Percentiles rank a stretch among this genome's conserved stretches.
Evolutionary conservation across 768 basidiomycete genomes (phyloP).

Genomic region (Suillus spraguei): DNA sequence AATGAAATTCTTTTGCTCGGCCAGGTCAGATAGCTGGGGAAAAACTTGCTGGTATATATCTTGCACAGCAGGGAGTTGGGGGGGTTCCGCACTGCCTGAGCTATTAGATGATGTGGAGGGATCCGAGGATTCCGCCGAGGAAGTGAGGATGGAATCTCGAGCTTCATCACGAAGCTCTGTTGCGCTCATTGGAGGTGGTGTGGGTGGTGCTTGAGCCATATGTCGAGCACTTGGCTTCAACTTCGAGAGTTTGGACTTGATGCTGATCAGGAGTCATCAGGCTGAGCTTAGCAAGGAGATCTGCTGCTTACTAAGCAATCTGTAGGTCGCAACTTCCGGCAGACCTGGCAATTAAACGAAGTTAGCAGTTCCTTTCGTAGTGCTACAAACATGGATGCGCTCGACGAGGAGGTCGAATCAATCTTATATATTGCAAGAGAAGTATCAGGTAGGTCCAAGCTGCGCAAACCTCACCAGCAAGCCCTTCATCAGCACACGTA

Average conservation of each 20-base stretch:
- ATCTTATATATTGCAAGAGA: slow-evolving; percentile 90
- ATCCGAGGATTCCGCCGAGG: slow-evolving; percentile 2
- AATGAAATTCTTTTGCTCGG: slow-evolving; percentile 43
- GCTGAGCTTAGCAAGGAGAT: background rate
- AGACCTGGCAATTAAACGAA: background rate
- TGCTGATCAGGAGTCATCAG: background rate
- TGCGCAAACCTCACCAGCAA: slow-evolving; percentile 6
- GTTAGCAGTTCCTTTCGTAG: background rate
- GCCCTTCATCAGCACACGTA: slow-evolving; percentile 36
- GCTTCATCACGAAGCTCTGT: slow-evolving; percentile 59
- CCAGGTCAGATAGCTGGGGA: slow-evolving; percentile 45
- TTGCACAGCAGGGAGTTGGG: slow-evolving; percentile 17
- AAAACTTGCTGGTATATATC: slow-evolving; percentile 51
- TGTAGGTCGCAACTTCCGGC: background rate
- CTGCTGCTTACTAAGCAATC: slow-evolving; percentile 28
- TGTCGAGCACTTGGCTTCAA: slow-evolving; percentile 7
- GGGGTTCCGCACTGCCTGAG: slow-evolving; percentile 15
- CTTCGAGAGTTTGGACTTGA: slow-evolving; percentile 9
- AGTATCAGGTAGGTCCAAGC: slow-evolving; percentile 68
- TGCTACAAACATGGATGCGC: slow-evolving; percentile 46
- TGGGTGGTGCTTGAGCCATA: slow-evolving; percentile 64
- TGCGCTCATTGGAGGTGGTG: slow-evolving; percentile 61
- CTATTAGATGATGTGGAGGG: slow-evolving; percentile 6
- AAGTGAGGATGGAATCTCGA: slow-evolving; percentile 23
- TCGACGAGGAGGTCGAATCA: slow-evolving; percentile 85